phyloP scores from a whole-genome alignment of 2,329 filamentous ascomycete species.

The Sporothrix dimorphospora region DNA sequence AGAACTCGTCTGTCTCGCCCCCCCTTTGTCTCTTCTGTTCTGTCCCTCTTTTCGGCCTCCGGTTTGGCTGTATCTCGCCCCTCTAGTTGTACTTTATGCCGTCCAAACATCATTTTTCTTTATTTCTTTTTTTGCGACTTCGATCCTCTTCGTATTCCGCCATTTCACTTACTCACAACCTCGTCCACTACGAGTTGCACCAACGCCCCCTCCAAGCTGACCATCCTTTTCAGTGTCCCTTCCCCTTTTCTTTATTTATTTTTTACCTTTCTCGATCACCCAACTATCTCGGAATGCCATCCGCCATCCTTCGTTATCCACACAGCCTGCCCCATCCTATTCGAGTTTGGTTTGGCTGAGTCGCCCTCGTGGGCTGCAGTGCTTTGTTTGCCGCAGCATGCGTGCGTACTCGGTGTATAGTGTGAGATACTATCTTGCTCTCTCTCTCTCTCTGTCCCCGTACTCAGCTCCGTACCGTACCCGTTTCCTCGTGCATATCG shows the following conservation, averaged over 20 bases:
- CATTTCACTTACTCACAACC: background rate
- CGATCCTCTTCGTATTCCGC: conserved; percentile 4
- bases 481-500: background rate
- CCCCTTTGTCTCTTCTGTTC: background rate
- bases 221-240: background rate
- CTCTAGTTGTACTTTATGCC: background rate
- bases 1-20: background rate
- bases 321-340: background rate
- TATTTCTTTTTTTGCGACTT: background rate
- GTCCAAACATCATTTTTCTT: background rate
- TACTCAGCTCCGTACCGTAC: conserved; percentile 16
- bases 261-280: conserved; percentile 6
- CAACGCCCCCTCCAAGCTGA: background rate
- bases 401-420: background rate
- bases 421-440: background rate
- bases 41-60: background rate
- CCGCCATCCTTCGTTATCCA: background rate
- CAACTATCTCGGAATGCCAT: conserved; percentile 6
- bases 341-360: background rate
- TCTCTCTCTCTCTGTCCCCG: background rate
- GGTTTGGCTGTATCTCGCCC: background rate
- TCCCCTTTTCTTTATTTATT: background rate
- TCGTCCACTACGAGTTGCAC: background rate
- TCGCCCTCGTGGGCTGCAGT: background rate
- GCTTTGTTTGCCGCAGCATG: conserved; percentile 8